Base-by-base conservation (phyloP, 2,329 filamentous ascomycete species). In the Trichoderma oligosporum region DNA sequence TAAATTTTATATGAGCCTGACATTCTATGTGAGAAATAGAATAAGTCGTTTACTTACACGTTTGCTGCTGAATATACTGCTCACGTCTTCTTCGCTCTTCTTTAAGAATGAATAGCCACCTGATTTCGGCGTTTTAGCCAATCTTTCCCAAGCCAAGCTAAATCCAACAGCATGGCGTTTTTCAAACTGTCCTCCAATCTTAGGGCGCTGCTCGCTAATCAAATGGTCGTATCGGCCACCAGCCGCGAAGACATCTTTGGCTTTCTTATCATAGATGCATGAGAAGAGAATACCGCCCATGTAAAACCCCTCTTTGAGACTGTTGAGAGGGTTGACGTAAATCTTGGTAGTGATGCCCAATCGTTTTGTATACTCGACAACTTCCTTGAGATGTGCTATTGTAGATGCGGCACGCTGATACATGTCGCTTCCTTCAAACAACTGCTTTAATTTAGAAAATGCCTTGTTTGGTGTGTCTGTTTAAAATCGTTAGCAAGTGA, bases 181-280 rank as follows among this genome's bases (percentile, higher is more conserved):
- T 56, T 83, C 79, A 41, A 82, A 77, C 57, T 81, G 82, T 22
- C 78, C 80, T 38, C 83, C 78, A 39, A 85, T 82, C 61, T 85
- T 87, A 4, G 89, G 88, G 7, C 86, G 83, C 67, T 95, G 89
- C 60, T 95, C 89, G 68, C 86, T 85, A 62, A 99, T 93, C 18
- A 99, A 76, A 46, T 85, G 84, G 69, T 99, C 95, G 69, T 99
- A 99, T 47, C 94, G 84, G 2, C 94, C 94, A 49, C 95, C 94
- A 29, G 92, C 94, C 5, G 93, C 94, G 67, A 97, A 91, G 0
- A 97, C 89, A 64, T 94, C 88, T 64, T 83, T 86, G 60, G 87
- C 82, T 69, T 91, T 95, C 61, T 83, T 86, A 69, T 97, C 93
- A 62, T 92, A 91, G 2, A 97, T 75, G 66, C 91, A 97, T 60